Evolutionary conservation across 805 yeast genomes (phyloP).

Genomic region (Candida odintsovae): DNA sequence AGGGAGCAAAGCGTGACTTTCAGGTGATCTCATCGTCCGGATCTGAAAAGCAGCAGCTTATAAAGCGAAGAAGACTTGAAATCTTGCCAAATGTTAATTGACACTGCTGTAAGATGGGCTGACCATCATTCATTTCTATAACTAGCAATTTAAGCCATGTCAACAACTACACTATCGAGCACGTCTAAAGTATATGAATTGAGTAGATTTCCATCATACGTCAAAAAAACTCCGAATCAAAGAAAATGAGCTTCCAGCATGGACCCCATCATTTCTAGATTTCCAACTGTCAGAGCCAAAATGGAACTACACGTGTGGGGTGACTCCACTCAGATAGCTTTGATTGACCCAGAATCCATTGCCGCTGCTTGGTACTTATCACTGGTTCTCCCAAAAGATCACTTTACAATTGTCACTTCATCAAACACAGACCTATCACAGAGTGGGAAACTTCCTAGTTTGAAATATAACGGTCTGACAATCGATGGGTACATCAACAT

Average conservation of each 20-base stretch:
- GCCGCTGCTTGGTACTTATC: constrained; percentile 41
- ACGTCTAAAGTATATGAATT: too few relatives aligned
- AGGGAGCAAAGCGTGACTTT: too few relatives aligned
- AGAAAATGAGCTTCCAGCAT: not conserved
- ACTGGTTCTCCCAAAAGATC: constrained; percentile 18
- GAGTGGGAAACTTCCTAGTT: constrained; percentile 44
- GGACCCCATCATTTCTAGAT: not conserved
- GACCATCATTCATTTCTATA: too few relatives aligned
- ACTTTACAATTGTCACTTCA: constrained; percentile 42
- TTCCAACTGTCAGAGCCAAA: not conserved
- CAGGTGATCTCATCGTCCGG: too few relatives aligned
- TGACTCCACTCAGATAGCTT: constrained; percentile 28
- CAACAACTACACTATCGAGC: too few relatives aligned
- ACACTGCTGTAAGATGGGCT: too few relatives aligned
- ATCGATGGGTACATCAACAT: constrained; percentile 41
- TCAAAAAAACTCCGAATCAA: too few relatives aligned
- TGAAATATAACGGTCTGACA: constrained; percentile 22
- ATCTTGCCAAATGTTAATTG: too few relatives aligned
- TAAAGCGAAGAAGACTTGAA: too few relatives aligned
- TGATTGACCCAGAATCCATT: constrained; percentile 46
- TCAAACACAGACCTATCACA: constrained; percentile 52
- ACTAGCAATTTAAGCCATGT: too few relatives aligned
- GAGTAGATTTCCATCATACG: too few relatives aligned
- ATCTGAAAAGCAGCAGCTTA: too few relatives aligned
- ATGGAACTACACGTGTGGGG: constrained; percentile 54